phyloP scores from a whole-genome alignment of 495 filamentous ascomycete species.

The Thermothielavioides terrestris region DNA sequence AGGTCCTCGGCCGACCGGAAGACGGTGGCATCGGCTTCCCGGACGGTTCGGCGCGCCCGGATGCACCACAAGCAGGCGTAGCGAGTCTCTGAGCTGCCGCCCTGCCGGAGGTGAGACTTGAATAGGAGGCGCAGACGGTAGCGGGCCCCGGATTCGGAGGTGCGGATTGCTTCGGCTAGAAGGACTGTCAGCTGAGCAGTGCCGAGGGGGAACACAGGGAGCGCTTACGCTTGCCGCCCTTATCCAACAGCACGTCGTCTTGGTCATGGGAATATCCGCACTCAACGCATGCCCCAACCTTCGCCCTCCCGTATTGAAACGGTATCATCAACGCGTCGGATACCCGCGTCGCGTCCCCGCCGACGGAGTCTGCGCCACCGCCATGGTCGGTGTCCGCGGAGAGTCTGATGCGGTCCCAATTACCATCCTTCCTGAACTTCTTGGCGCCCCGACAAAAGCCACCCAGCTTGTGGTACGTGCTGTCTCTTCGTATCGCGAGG shows the following conservation, averaged over 20 bases:
- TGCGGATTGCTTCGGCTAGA: conserved; percentile 17
- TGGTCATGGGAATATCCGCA: conserved; percentile 29
- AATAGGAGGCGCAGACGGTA: conserved; percentile 32
- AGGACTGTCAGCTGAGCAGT: background rate
- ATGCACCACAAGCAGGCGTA: conserved; percentile 35
- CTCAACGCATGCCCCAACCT: conserved; percentile 22
- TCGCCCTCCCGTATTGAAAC: conserved; percentile 12
- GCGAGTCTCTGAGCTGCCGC: conserved; percentile 10
- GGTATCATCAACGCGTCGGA: conserved; percentile 16
- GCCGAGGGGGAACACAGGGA: too few relatives aligned
- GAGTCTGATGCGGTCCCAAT: conserved; percentile 19
- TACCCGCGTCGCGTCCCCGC: conserved; percentile 16
- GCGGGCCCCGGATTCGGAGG: conserved; percentile 19
- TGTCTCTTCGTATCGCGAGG: conserved; percentile 13
- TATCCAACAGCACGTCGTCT: conserved; percentile 26
- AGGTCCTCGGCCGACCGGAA: conserved; percentile 27
- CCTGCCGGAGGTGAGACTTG: conserved; percentile 28
- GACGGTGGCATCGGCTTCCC: conserved; percentile 33
- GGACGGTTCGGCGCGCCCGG: conserved; percentile 18
- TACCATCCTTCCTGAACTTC: conserved; percentile 14
- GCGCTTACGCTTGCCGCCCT: conserved; percentile 20
- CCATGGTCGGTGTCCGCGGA: conserved; percentile 10
- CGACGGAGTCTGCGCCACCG: background rate
- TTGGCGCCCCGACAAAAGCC: conserved; percentile 21
- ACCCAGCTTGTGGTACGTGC: conserved; percentile 17